A percentile compares a stretch with the other conserved stretches of the same genome.
Evolutionary conservation across 2,329 filamentous ascomycete genomes (phyloP).

Genomic region (Rhinocladiella similis): DNA sequence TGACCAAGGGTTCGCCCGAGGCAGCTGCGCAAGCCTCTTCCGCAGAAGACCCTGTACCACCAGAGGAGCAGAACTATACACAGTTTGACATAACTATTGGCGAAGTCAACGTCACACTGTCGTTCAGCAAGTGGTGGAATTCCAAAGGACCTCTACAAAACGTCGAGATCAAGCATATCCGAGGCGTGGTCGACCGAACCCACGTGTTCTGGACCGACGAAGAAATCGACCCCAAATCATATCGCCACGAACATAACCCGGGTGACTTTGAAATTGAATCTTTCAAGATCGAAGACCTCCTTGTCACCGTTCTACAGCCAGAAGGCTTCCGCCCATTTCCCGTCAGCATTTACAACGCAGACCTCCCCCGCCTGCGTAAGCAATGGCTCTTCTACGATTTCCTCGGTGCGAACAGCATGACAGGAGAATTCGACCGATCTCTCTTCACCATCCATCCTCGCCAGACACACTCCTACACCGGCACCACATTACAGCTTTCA

Average conservation of each 20-base stretch:
- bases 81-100: conserved; percentile 96
- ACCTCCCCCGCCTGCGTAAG: conserved; percentile 87
- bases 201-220: conserved; percentile 71
- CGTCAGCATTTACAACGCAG: conserved; percentile 93
- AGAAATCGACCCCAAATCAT: conserved; percentile 77
- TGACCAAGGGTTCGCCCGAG: conserved; percentile 87
- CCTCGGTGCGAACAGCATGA: conserved; percentile 91
- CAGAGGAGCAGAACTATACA: conserved; percentile 92
- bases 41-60: conserved; percentile 51
- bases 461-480: conserved; percentile 78
- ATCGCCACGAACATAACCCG: conserved; percentile 80
- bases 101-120: conserved; percentile 92
- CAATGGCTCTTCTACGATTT: conserved; percentile 99
- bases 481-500: conserved; percentile 59
- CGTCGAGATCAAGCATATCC: conserved; percentile 89
- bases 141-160: conserved; percentile 88
- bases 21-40: conserved; percentile 84
- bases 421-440: conserved; percentile 90
- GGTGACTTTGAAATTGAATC: conserved; percentile 97
- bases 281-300: conserved; percentile 92
- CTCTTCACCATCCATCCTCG: conserved; percentile 95
- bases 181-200: conserved; percentile 88
- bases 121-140: conserved; percentile 99
- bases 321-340: conserved; percentile 89
- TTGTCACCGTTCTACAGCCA: conserved; percentile 90